Percentiles rank a stretch among this genome's conserved stretches.
phyloP scores from a whole-genome alignment of 768 basidiomycete species.

The Myochromella boudieri region DNA sequence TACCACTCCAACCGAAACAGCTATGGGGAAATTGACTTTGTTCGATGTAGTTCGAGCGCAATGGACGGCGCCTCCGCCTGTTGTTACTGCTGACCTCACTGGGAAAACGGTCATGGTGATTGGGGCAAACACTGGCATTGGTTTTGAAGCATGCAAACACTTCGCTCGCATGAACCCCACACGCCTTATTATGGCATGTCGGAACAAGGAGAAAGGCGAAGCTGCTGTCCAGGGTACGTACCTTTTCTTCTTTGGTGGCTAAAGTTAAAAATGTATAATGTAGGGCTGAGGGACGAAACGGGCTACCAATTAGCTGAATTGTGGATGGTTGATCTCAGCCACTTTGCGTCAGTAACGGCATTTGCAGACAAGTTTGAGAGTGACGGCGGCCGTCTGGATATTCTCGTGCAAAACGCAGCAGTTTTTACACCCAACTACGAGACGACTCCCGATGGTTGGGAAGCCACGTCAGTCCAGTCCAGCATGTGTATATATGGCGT shows the following conservation, averaged over 20 bases:
- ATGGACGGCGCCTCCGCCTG: constrained; percentile 22
- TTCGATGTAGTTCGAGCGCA: constrained; percentile 20
- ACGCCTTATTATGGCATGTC: constrained; percentile 36
- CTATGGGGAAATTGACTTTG: constrained; percentile 20
- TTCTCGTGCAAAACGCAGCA: constrained; percentile 46
- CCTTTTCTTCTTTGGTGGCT: not conserved
- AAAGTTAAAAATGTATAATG: not conserved
- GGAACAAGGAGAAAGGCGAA: constrained; percentile 32
- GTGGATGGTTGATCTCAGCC: constrained; percentile 39
- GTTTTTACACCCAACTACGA: constrained; percentile 13
- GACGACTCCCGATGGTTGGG: constrained; percentile 44
- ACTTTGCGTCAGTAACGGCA: constrained; percentile 37
- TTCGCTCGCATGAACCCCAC: constrained; percentile 44
- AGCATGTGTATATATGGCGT: not conserved
- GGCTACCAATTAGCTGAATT: constrained; percentile 33
- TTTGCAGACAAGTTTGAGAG: constrained; percentile 36
- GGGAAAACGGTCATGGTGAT: constrained; percentile 49
- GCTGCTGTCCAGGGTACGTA: constrained; percentile 33
- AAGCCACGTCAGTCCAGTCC: constrained; percentile 31
- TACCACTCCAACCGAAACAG: too few relatives aligned
- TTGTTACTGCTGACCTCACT: constrained; percentile 33
- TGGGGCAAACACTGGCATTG: constrained; percentile 50
- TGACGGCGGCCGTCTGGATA: constrained; percentile 35
- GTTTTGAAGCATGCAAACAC: constrained; percentile 44
- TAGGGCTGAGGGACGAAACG: constrained; percentile 30